Evolutionary conservation across 768 basidiomycete genomes (phyloP).

Genomic region (Panaeolus cyanescens): DNA sequence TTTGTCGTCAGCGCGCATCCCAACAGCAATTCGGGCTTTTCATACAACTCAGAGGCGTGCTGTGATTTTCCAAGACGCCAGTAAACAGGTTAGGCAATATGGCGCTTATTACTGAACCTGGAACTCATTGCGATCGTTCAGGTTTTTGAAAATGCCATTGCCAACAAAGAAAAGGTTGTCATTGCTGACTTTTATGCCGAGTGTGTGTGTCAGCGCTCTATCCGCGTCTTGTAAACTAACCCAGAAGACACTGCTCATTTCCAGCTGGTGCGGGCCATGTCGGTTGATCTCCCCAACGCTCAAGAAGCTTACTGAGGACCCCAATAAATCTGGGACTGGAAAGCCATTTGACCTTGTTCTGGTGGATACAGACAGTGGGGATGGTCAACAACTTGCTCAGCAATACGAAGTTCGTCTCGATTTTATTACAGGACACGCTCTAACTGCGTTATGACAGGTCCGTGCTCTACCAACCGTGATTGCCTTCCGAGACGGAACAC

Average conservation of each 20-base stretch:
- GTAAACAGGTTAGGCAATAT: slow-evolving; percentile 40
- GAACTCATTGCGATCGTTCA: slow-evolving; percentile 21
- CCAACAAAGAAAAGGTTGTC: slow-evolving; percentile 51
- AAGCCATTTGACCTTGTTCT: slow-evolving; percentile 71
- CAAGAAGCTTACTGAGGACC: slow-evolving; percentile 53
- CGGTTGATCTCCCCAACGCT: slow-evolving; percentile 71
- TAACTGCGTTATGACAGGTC: slow-evolving; percentile 42
- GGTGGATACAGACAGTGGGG: slow-evolving; percentile 60
- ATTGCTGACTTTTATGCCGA: slow-evolving; percentile 84
- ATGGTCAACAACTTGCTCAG: slow-evolving; percentile 49
- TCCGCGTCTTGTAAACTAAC: background rate
- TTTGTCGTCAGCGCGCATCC: background rate
- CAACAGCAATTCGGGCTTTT: slow-evolving; percentile 27
- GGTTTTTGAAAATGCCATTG: slow-evolving; percentile 39
- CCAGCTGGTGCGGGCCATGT: slow-evolving; percentile 82
- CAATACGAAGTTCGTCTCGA: slow-evolving; percentile 46
- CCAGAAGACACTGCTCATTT: slow-evolving; percentile 3
- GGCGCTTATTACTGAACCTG: background rate
- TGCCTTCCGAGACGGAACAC: slow-evolving; percentile 69
- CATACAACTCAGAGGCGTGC: slow-evolving; percentile 41
- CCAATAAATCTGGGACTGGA: slow-evolving; percentile 51
- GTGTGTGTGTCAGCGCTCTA: slow-evolving; percentile 41
- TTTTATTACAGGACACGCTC: slow-evolving; percentile 2
- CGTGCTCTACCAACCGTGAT: slow-evolving; percentile 79
- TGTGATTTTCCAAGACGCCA: slow-evolving; percentile 47